A percentile compares a stretch with the other conserved stretches of the same genome.
These are phyloP conservation scores for Arthroderma sp. DNA, from an alignment of 2,329 filamentous ascomycete genomes.

Conservation along the genomic window DNA sequence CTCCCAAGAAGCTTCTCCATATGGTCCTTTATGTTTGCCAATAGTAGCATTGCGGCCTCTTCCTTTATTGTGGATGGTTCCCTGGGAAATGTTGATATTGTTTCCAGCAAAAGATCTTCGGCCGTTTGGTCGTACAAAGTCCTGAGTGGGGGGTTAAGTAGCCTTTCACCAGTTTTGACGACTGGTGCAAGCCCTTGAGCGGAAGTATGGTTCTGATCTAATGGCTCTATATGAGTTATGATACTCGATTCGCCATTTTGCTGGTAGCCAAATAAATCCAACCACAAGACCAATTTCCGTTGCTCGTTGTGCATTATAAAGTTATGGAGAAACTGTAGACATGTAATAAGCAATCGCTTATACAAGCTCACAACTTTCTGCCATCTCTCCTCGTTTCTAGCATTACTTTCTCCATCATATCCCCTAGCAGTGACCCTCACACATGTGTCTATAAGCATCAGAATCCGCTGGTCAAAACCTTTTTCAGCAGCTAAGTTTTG, in stretches of 20 bases:
- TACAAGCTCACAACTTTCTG: slow-evolving; percentile 52
- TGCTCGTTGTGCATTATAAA: slow-evolving; percentile 53
- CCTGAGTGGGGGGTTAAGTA: slow-evolving; percentile 29
- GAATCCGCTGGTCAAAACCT: slow-evolving; percentile 47
- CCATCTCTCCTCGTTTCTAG: slow-evolving; percentile 51
- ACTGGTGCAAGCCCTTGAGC: slow-evolving; percentile 29
- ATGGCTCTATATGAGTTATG: slow-evolving; percentile 30
- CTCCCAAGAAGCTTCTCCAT: slow-evolving; percentile 35
- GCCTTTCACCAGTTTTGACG: slow-evolving; percentile 30
- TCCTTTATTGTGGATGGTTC: slow-evolving; percentile 33
- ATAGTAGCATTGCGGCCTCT: slow-evolving; percentile 34
- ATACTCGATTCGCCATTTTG: slow-evolving; percentile 33
- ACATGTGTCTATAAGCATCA: slow-evolving; percentile 50
- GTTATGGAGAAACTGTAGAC: slow-evolving; percentile 54
- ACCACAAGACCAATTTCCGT: slow-evolving; percentile 51
- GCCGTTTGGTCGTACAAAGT: slow-evolving; percentile 32
- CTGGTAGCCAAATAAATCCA: slow-evolving; percentile 50
- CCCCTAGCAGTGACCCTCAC: slow-evolving; percentile 51
- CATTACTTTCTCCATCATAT: slow-evolving; percentile 51
- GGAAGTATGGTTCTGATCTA: slow-evolving; percentile 24
- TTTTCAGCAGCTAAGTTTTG: slow-evolving; percentile 51
- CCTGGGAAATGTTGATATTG: slow-evolving; percentile 31
- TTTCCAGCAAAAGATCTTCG: slow-evolving; percentile 30
- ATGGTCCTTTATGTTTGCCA: slow-evolving; percentile 37
- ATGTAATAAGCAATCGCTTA: slow-evolving; percentile 52